Evolutionary conservation across 1,284 basidiomycete species (phyloP), one percentile per base, ranked within the genome.

Genomic region (Microbotryum intermedium): DNA sequence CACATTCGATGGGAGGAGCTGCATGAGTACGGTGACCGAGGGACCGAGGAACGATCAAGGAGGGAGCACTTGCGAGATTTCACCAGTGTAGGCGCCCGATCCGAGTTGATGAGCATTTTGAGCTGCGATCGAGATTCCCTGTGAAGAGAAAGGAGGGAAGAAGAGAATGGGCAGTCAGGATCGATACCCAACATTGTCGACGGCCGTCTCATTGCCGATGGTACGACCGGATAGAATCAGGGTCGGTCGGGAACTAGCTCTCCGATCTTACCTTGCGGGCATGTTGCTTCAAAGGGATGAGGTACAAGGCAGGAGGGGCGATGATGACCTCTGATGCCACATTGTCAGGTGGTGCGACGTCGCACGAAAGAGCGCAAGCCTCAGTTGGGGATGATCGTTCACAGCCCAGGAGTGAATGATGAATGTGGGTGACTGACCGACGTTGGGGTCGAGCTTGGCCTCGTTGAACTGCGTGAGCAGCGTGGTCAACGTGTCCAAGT

Each of bases 71-170:
- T 59, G 84, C 87, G 87, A 91, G 77, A 89, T 89, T 77, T 95
- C 92, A 60, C 92, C 94, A 11, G 95, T 98, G 80, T 87, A 99
- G 23, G 94, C 94, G 55, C 94, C 94, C 25, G 83, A 84, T 16
- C 82, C 73, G 77, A 91, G 87, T 75, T 81, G 80, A 81, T 93
- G 91, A 70, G 84, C 84, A 79, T 97, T 97, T 77, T 99, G 95
- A 25, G 93, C 94, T 16, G 90, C 77, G 65, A 98, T 82, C 34
- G 55, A 47, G 55, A 73, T 70, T 23, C 61, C 60, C 72, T 87
- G 79, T 73, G 88, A 76, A 50, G 44, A 20, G 23, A 43, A 26
- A 5, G 13, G 29, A 30, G 4, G 20, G 25, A 45, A 1, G 8
- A 45, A 8, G 39, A 25, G 23, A n/a, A n/a, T 8, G 26, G 39